These are phyloP conservation scores for Debaryomyces udenii DNA, from an alignment of 1,139 yeast species.

Conservation along the genomic window DNA sequence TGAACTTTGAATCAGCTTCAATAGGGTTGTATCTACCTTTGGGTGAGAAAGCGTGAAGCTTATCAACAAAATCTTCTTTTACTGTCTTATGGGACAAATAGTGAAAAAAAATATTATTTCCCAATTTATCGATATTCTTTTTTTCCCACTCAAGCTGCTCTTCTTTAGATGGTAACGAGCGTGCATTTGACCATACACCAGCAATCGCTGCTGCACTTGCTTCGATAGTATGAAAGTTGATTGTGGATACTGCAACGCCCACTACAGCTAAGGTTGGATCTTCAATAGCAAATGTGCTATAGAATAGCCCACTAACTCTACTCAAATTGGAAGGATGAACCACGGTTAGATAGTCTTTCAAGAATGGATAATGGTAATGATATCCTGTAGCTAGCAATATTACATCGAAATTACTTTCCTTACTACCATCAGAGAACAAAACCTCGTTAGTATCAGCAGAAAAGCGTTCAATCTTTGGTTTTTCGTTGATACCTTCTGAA, in stretches of 20 bases:
- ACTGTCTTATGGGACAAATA: slow-evolving; percentile 27
- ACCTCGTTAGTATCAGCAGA: slow-evolving; percentile 29
- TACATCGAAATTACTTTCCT: slow-evolving; percentile 28
- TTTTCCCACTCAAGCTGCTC: slow-evolving; percentile 37
- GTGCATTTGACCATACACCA: slow-evolving; percentile 46
- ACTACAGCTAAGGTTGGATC: slow-evolving; percentile 48
- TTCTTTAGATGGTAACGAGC: slow-evolving; percentile 28
- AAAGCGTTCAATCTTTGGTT: slow-evolving; percentile 30
- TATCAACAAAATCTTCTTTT: slow-evolving; percentile 26
- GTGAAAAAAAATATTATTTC: slow-evolving; percentile 29
- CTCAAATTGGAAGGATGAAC: slow-evolving; percentile 29
- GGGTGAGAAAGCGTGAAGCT: slow-evolving; percentile 24
- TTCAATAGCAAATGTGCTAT: slow-evolving; percentile 39
- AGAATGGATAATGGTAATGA: slow-evolving; percentile 40
- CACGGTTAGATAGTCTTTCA: slow-evolving; percentile 24
- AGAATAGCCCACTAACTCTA: slow-evolving; percentile 40
- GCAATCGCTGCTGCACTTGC: slow-evolving; percentile 48
- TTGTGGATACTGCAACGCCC: slow-evolving; percentile 42
- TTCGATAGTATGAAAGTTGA: slow-evolving; percentile 47
- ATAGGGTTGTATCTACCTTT: slow-evolving; percentile 30
- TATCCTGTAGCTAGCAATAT: slow-evolving; percentile 41
- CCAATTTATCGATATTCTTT: slow-evolving; percentile 22
- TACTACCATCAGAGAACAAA: slow-evolving; percentile 32
- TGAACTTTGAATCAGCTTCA: slow-evolving; percentile 24
- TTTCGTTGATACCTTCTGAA: slow-evolving; percentile 37